Conservation (phyloP, 176 grass and related monocot species). For the Zoysia pacifica region DNA sequence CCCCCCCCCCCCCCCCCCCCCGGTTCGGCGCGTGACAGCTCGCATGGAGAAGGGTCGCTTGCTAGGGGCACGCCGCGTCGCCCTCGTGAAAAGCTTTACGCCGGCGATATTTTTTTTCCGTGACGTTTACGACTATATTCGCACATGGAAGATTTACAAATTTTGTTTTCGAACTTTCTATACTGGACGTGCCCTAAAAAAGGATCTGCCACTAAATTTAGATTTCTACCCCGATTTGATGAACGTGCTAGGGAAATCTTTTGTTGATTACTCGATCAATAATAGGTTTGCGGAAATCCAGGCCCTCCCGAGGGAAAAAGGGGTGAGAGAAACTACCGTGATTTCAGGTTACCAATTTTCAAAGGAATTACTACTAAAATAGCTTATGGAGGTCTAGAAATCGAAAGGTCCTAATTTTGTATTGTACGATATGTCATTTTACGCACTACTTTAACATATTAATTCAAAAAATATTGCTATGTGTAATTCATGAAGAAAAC, state of each 20-base stretch:
- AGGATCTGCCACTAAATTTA: neutral
- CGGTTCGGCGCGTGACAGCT: slow-evolving; percentile 12
- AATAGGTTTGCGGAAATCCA: neutral
- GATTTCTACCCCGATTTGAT: neutral
- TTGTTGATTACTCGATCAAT: neutral
- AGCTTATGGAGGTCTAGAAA: neutral
- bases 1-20: no score
- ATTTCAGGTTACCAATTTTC: neutral
- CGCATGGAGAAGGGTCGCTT: slow-evolving; percentile 2
- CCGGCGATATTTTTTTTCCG: neutral
- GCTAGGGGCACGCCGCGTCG: slow-evolving; percentile 40
- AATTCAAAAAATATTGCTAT: neutral
- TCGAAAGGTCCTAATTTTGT: no score
- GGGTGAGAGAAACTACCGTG: neutral
- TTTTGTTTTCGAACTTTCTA: neutral
- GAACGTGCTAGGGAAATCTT: neutral
- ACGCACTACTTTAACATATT: neutral
- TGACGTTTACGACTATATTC: neutral
- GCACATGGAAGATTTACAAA: neutral
- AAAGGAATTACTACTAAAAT: neutral
- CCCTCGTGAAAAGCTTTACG: slow-evolving; percentile 10
- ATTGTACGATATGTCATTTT: no score
- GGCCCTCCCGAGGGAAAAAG: neutral
- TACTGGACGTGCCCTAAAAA: neutral
- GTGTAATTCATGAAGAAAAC: neutral